phyloP scores from a whole-genome alignment of 2,329 filamentous ascomycete genomes.

The Lecanicillium sp. region DNA sequence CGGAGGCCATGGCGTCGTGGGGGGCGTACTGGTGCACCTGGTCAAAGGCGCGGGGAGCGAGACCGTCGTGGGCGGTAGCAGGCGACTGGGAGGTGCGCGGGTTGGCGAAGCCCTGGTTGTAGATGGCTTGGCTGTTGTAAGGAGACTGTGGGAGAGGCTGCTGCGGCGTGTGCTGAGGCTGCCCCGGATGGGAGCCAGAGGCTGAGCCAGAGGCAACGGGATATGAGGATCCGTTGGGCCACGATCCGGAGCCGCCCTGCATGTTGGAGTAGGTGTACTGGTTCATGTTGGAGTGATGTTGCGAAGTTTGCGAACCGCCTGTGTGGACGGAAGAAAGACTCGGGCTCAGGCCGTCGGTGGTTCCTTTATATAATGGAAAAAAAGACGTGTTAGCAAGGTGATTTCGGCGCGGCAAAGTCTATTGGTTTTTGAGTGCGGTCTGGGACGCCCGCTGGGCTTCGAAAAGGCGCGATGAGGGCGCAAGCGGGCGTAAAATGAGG shows the following conservation, averaged over 20 bases:
- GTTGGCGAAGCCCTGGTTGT: slow-evolving; percentile 31
- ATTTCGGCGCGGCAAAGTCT: too few species aligned
- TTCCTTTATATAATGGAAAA: slow-evolving; percentile 34
- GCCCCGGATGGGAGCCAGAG: slow-evolving; percentile 33
- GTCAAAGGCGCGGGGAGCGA: slow-evolving; percentile 64
- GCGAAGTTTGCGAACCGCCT: slow-evolving; percentile 52
- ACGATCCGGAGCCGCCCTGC: not conserved
- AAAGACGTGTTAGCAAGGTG: too few species aligned
- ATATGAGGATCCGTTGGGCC: too few species aligned
- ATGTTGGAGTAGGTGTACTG: slow-evolving; percentile 46
- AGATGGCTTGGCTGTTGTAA: slow-evolving; percentile 32
- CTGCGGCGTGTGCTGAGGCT: slow-evolving; percentile 43
- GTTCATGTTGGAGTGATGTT: slow-evolving; percentile 40
- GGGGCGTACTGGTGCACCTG: slow-evolving; percentile 52
- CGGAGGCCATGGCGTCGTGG: slow-evolving; percentile 23
- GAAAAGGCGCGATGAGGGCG: too few species aligned
- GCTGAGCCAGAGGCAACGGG: too few species aligned
- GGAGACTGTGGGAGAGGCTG: slow-evolving; percentile 23
- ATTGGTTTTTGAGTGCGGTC: too few species aligned
- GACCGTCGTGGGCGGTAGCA: slow-evolving; percentile 49
- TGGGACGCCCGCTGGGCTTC: too few species aligned
- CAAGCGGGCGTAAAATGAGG: too few species aligned
- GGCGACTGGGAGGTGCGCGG: slow-evolving; percentile 40
- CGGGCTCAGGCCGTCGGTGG: slow-evolving; percentile 56
- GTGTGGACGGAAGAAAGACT: slow-evolving; percentile 56